Conservation (phyloP, 331 rosid genomes). For the Acacia pycnantha region DNA sequence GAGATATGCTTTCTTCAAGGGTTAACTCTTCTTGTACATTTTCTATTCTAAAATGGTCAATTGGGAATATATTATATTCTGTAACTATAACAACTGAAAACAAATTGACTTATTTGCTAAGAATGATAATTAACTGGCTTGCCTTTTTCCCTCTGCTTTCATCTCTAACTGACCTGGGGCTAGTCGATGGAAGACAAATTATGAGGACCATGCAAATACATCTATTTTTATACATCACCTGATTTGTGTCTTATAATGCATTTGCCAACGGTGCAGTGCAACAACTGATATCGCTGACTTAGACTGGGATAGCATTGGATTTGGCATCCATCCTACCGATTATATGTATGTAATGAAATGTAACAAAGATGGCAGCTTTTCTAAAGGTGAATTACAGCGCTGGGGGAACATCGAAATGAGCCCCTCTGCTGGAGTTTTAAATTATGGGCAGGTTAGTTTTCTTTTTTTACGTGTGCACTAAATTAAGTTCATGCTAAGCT, state of each 20-base stretch:
- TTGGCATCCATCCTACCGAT: constrained; percentile 75
- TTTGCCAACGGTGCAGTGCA: constrained; percentile 33
- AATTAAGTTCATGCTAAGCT: neutral
- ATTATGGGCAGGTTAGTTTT: constrained; percentile 84
- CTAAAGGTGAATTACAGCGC: constrained; percentile 76
- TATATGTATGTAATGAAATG: constrained; percentile 86
- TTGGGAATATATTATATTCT: neutral
- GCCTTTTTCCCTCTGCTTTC: neutral
- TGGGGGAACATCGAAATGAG: constrained; percentile 88
- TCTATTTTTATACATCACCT: neutral
- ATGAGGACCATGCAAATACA: neutral
- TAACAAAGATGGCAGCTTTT: constrained; percentile 54
- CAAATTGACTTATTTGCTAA: neutral
- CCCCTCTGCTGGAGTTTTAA: constrained; percentile 87
- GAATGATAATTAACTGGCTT: neutral
- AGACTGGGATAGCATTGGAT: constrained; percentile 91
- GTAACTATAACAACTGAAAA: neutral
- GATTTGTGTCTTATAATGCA: neutral
- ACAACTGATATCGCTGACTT: constrained; percentile 58
- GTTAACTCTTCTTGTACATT: neutral
- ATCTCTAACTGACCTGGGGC: neutral
- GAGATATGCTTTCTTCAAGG: neutral
- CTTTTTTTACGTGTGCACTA: neutral
- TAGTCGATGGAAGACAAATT: neutral
- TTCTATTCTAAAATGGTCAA: neutral